phyloP scores from a whole-genome alignment of 441 rosid species.

The Sinapis alba region DNA sequence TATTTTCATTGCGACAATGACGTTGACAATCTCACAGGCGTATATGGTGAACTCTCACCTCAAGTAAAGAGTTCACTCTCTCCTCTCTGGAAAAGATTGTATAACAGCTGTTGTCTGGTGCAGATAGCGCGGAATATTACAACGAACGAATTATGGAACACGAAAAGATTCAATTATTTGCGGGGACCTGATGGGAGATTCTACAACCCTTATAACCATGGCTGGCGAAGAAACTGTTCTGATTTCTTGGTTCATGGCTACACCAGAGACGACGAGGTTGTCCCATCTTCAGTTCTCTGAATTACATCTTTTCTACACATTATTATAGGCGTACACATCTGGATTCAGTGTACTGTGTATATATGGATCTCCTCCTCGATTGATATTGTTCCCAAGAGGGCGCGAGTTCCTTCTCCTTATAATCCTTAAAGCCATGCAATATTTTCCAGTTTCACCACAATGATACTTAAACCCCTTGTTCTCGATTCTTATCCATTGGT shows the following conservation, averaged over 20 bases:
- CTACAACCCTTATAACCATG: conserved; percentile 90
- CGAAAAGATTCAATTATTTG: conserved; percentile 34
- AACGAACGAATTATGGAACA: conserved; percentile 82
- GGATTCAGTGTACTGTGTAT: not conserved
- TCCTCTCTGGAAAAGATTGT: not conserved
- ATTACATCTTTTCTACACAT: conserved; percentile 33
- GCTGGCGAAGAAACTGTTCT: conserved; percentile 79
- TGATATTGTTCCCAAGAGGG: not conserved
- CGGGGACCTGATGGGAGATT: conserved; percentile 76
- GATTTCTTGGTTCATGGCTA: conserved; percentile 77
- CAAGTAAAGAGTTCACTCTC: not conserved
- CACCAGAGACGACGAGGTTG: conserved; percentile 75
- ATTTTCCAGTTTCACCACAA: not conserved
- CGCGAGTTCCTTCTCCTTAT: not conserved
- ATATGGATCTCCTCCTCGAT: not conserved
- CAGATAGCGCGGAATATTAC: conserved; percentile 93
- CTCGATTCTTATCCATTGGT: not conserved
- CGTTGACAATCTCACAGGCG: conserved; percentile 66
- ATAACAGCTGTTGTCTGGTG: conserved; percentile 23
- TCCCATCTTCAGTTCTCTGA: conserved; percentile 67
- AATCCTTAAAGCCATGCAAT: not conserved
- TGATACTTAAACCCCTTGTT: not conserved
- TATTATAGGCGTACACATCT: not conserved
- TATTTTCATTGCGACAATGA: conserved; percentile 58
- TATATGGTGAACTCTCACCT: conserved; percentile 58